phyloP scores from a whole-genome alignment of 2,329 filamentous ascomycete genomes.

The Talaromyces amestolkiae region DNA sequence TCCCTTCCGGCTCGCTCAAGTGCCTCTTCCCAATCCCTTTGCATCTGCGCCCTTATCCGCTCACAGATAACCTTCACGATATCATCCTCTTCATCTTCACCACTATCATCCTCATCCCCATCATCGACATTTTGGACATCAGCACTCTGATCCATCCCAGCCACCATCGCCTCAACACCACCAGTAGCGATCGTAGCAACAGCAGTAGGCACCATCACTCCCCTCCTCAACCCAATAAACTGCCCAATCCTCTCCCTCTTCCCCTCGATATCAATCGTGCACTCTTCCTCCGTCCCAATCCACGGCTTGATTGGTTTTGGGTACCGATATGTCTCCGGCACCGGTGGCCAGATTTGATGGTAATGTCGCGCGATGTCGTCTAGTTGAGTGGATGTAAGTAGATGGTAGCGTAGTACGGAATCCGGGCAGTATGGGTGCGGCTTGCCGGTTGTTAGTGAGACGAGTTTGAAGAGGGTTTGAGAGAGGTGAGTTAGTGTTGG shows the following conservation, averaged over 20 bases:
- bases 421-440: conserved; percentile 40
- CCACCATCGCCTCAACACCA: conserved; percentile 13
- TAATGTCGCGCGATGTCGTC: conserved; percentile 43
- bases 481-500: neutral
- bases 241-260: conserved; percentile 43
- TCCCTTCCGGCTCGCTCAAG: conserved; percentile 3
- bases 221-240: conserved; percentile 45
- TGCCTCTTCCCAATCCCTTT: conserved; percentile 18
- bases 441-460: conserved; percentile 36
- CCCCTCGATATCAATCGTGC: conserved; percentile 31
- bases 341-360: conserved; percentile 42
- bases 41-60: conserved; percentile 8
- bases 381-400: conserved; percentile 41
- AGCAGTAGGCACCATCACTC: conserved; percentile 19
- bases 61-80: neutral
- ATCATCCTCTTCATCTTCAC: neutral
- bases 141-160: neutral
- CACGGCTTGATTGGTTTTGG: conserved; percentile 33
- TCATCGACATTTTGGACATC: neutral
- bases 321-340: conserved; percentile 33
- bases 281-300: conserved; percentile 27
- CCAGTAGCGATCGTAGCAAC: neutral
- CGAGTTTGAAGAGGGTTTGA: conserved; percentile 22
- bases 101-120: neutral
- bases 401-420: conserved; percentile 39